Evolutionary conservation across 345 rosid species (phyloP).

Genomic region (Rhizophora apiculata): DNA sequence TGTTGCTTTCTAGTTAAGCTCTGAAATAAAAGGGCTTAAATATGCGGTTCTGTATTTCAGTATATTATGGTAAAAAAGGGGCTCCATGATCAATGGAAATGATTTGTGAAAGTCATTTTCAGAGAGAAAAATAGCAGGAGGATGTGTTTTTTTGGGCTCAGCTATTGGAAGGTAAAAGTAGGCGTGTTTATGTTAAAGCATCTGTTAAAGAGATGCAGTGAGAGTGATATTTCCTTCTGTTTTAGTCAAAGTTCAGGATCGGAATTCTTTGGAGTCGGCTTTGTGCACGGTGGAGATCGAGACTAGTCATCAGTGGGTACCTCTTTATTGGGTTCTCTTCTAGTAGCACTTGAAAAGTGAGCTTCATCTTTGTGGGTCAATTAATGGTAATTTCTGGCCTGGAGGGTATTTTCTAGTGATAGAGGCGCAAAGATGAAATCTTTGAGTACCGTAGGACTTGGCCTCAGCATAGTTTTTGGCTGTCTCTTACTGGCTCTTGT

Average conservation of each 20-base stretch:
- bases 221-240: conserved; percentile 17
- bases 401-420: neutral
- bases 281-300: conserved; percentile 31
- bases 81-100: conserved; percentile 28
- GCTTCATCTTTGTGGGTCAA: conserved; percentile 3
- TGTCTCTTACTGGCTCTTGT: conserved; percentile 74
- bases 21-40: neutral
- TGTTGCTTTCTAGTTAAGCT: neutral
- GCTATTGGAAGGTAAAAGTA: conserved; percentile 29
- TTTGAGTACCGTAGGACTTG: conserved; percentile 89
- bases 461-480: conserved; percentile 83
- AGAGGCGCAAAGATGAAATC: conserved; percentile 56
- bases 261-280: conserved; percentile 19
- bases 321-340: conserved; percentile 3
- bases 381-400: conserved; percentile 14
- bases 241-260: conserved; percentile 29
- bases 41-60: conserved; percentile 22
- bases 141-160: conserved; percentile 5
- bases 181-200: conserved; percentile 11
- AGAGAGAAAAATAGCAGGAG: conserved; percentile 24
- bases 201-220: conserved; percentile 24
- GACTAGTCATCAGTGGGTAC: conserved; percentile 17
- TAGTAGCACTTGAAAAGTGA: neutral
- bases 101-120: conserved; percentile 37
- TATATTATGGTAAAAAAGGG: conserved; percentile 14